These are phyloP conservation scores for Streptanthus diversifolius DNA, from an alignment of 345 rosid genomes.

Conservation along the genomic window DNA sequence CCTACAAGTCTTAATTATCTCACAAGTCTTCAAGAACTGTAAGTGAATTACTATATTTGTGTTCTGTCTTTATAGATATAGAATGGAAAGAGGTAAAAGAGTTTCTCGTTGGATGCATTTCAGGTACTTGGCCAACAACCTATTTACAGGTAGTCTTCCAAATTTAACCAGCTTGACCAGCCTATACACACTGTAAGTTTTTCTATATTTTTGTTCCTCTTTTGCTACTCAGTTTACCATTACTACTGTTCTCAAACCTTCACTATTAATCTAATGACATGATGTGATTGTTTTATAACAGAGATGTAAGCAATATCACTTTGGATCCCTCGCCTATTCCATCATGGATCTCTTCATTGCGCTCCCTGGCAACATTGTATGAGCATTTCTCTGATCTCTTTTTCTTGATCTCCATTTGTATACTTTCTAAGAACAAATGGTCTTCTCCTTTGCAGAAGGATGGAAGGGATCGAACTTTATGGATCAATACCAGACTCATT, in stretches of 20 bases:
- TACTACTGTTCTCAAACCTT: not conserved
- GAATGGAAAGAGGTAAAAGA: not conserved
- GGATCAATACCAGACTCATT: conserved; percentile 54
- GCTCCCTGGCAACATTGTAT: conserved; percentile 68
- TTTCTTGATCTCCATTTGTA: not conserved
- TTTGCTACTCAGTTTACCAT: not conserved
- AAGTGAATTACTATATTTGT: conserved; percentile 33
- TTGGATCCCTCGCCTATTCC: conserved; percentile 52
- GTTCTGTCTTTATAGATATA: not conserved
- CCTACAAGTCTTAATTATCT: conserved; percentile 63
- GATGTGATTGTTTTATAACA: conserved; percentile 27
- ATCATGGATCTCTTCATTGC: conserved; percentile 49
- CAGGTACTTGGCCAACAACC: conserved; percentile 77
- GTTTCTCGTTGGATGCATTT: conserved; percentile 16
- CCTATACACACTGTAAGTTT: conserved; percentile 70
- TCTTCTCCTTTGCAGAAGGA: conserved; percentile 43
- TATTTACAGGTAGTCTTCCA: conserved; percentile 55
- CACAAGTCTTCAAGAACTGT: conserved; percentile 54
- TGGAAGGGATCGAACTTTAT: conserved; percentile 48
- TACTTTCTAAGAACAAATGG: conserved; percentile 4
- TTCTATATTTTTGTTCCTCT: not conserved
- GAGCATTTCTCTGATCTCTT: conserved; percentile 22
- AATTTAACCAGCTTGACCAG: conserved; percentile 47
- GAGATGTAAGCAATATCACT: conserved; percentile 81
- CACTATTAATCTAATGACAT: not conserved